These are phyloP conservation scores for Brasenia schreberi DNA, from an alignment of 164 flowering plant genomes.

Conservation along the genomic window DNA sequence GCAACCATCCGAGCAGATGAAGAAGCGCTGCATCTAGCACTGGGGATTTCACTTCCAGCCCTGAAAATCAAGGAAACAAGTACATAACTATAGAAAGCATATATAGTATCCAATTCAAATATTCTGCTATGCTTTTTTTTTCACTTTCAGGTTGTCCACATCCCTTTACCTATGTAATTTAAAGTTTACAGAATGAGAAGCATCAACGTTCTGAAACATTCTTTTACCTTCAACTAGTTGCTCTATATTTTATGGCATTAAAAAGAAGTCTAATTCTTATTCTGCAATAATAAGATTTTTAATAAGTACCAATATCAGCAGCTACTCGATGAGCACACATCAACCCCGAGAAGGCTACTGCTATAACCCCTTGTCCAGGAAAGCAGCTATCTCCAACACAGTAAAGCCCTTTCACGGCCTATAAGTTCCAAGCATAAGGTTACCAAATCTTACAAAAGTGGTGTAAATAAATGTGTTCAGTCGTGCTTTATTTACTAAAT, in stretches of 20 bases:
- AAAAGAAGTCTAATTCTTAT: not conserved
- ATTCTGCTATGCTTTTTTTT: not conserved
- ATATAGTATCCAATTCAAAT: not conserved
- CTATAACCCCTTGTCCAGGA: slow-evolving; percentile 99
- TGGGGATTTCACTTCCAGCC: slow-evolving; percentile 63
- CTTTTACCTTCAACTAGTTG: not conserved
- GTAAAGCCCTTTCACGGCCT: slow-evolving; percentile 81
- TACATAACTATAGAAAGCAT: not conserved
- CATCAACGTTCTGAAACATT: not conserved
- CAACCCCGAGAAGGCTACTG: slow-evolving; percentile 92
- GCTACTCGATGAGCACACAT: slow-evolving; percentile 99
- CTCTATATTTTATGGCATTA: not conserved
- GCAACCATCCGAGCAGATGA: slow-evolving; percentile 68
- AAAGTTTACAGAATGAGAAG: not conserved
- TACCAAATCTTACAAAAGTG: not conserved
- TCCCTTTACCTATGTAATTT: too few relatives aligned
- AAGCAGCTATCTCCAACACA: slow-evolving; percentile 99
- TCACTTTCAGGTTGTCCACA: too few relatives aligned
- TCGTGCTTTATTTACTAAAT: not conserved
- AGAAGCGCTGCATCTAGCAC: slow-evolving; percentile 68
- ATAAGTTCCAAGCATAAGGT: slow-evolving; percentile 6
- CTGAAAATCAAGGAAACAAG: slow-evolving; percentile 18
- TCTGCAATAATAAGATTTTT: not conserved
- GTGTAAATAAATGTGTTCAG: not conserved
- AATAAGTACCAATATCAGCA: slow-evolving; percentile 80